A percentile compares a stretch with the other conserved stretches of the same genome.
These are phyloP conservation scores for Lipomyces lipofer DNA, from an alignment of 805 yeast genomes.

Conservation along the genomic window DNA sequence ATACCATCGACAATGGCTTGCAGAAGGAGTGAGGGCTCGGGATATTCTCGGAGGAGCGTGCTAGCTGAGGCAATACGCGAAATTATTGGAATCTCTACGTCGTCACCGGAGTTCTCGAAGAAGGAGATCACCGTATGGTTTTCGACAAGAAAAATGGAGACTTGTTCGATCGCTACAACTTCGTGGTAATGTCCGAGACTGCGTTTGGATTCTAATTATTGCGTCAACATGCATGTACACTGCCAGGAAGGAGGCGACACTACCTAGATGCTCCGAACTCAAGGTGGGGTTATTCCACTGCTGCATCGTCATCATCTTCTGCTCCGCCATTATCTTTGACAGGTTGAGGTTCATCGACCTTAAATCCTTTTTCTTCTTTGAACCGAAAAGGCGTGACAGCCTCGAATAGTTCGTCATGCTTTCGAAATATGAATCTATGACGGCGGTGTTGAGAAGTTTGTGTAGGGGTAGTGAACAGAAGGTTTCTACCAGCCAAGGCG, in stretches of 20 bases:
- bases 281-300: conserved; percentile 40
- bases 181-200: conserved; percentile 49
- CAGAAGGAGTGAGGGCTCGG: conserved; percentile 53
- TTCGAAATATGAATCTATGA: conserved; percentile 19
- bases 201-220: conserved; percentile 40
- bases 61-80: conserved; percentile 48
- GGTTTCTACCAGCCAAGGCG: conserved; percentile 26
- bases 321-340: conserved; percentile 25
- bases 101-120: conserved; percentile 58
- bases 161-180: conserved; percentile 58
- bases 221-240: not conserved
- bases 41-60: conserved; percentile 52
- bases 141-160: conserved; percentile 50
- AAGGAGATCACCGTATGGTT: conserved; percentile 54
- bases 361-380: conserved; percentile 20
- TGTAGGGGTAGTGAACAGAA: conserved; percentile 58
- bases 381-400: not conserved
- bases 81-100: conserved; percentile 54
- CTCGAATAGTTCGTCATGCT: conserved; percentile 1
- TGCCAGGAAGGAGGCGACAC: not conserved
- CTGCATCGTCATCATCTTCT: conserved; percentile 36
- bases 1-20: conserved; percentile 57
- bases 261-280: conserved; percentile 38
- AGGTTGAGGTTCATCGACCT: conserved; percentile 12
- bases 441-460: conserved; percentile 43